phyloP scores from a whole-genome alignment of 305 asterid species.

The Solanum hybrid region DNA sequence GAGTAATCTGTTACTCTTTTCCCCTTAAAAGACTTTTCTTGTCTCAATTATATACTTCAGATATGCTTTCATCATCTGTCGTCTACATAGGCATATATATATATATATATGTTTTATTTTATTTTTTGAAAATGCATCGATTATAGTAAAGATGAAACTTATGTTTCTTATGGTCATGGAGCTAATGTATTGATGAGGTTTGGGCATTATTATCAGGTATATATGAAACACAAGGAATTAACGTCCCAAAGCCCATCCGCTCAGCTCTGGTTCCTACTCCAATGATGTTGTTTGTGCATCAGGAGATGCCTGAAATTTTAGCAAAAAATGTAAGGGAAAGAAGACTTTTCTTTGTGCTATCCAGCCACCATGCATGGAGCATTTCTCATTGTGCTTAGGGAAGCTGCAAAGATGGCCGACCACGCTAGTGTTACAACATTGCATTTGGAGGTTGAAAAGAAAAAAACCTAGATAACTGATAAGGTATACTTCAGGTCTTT shows the following conservation, averaged over 20 bases:
- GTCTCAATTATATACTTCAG: neutral
- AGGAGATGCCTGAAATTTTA: conserved; percentile 29
- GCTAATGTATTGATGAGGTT: neutral
- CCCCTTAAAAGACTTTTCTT: neutral
- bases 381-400: neutral
- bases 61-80: neutral
- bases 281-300: neutral
- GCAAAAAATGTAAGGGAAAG: neutral
- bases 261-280: neutral
- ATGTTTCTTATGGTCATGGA: neutral
- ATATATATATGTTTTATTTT: neutral
- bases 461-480: neutral
- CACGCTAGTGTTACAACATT: no score
- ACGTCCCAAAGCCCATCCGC: neutral
- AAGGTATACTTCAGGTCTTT: neutral
- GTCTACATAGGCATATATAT: conserved; percentile 25
- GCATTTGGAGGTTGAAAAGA: neutral
- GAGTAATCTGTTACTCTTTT: neutral
- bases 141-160: neutral
- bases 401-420: neutral
- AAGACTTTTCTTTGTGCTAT: neutral
- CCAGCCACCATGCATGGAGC: neutral
- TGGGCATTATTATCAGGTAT: neutral
- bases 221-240: neutral
- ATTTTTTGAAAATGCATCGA: neutral